Evolutionary conservation across 2,329 filamentous ascomycete species (phyloP).

Genomic region (Pseudocercospora musae): DNA sequence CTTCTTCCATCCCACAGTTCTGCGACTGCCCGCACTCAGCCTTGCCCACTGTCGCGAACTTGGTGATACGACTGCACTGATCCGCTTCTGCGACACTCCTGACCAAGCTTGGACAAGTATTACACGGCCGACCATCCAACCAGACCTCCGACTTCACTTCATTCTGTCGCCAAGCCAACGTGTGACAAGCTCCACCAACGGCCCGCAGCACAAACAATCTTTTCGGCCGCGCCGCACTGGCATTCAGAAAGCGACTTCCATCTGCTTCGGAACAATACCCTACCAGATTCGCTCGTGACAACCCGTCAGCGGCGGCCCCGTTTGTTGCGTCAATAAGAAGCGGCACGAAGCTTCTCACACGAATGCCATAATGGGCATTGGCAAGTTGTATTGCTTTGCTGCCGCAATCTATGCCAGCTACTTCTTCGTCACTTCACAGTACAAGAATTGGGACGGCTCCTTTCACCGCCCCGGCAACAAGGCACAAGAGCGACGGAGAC

Average conservation of each 20-base stretch:
- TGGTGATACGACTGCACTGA: background rate
- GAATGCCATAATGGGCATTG: conserved; percentile 29
- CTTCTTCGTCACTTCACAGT: conserved; percentile 26
- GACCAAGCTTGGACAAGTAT: background rate
- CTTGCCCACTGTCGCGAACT: background rate
- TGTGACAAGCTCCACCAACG: background rate
- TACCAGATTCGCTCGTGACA: background rate
- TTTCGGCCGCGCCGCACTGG: background rate
- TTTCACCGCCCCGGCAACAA: conserved; percentile 25
- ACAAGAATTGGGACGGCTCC: conserved; percentile 23
- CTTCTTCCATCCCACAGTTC: background rate
- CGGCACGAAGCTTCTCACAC: background rate
- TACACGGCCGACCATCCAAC: background rate
- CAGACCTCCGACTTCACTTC: background rate
- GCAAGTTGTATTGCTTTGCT: conserved; percentile 30
- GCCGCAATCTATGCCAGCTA: conserved; percentile 19
- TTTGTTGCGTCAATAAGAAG: background rate
- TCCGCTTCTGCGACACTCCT: background rate
- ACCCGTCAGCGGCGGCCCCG: background rate
- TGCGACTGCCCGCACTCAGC: background rate
- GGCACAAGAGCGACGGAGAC: conserved; percentile 1
- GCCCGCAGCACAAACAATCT: background rate
- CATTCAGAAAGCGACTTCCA: background rate
- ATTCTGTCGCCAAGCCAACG: background rate
- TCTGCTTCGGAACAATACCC: background rate